These are phyloP conservation scores for Cercospora brassicicola DNA, from an alignment of 2,329 filamentous ascomycete species.

Conservation along the genomic window DNA sequence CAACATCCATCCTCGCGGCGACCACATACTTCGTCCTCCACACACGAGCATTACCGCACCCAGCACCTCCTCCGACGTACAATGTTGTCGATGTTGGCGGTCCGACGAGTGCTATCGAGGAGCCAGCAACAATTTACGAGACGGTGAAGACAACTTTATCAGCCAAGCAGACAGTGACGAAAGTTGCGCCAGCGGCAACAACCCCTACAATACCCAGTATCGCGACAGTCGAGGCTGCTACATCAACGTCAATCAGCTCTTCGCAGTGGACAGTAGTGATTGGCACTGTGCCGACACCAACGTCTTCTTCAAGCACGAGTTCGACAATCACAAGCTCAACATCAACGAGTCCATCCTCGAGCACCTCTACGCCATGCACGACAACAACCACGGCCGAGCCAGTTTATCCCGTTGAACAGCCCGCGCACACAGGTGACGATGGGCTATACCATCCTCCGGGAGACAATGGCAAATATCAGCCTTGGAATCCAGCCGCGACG, in stretches of 20 bases:
- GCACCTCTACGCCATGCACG: not conserved
- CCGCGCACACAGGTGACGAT: slow-evolving; percentile 5
- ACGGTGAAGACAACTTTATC: slow-evolving; percentile 26
- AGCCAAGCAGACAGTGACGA: slow-evolving; percentile 16
- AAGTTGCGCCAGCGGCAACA: slow-evolving; percentile 15
- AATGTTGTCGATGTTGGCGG: slow-evolving; percentile 36
- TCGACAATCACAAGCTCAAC: slow-evolving; percentile 1
- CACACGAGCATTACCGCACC: slow-evolving; percentile 33
- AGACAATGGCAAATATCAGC: not conserved
- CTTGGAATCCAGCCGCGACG: not conserved
- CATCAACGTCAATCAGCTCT: slow-evolving; percentile 10
- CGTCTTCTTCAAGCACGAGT: not conserved
- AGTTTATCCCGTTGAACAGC: slow-evolving; percentile 4
- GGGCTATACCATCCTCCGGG: slow-evolving; percentile 6
- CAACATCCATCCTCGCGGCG: slow-evolving; percentile 20
- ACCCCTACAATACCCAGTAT: slow-evolving; percentile 10
- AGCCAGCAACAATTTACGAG: slow-evolving; percentile 28
- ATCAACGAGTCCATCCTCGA: not conserved
- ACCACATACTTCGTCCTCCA: slow-evolving; percentile 28
- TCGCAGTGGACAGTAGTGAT: slow-evolving; percentile 8
- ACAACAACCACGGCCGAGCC: not conserved
- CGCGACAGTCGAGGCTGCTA: not conserved
- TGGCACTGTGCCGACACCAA: not conserved
- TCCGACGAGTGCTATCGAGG: slow-evolving; percentile 22
- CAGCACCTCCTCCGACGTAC: slow-evolving; percentile 31